Evolutionary conservation across 164 flowering plant species (phyloP), one percentile per base, ranked within the genome.

Genomic region (Berberis thunbergii): DNA sequence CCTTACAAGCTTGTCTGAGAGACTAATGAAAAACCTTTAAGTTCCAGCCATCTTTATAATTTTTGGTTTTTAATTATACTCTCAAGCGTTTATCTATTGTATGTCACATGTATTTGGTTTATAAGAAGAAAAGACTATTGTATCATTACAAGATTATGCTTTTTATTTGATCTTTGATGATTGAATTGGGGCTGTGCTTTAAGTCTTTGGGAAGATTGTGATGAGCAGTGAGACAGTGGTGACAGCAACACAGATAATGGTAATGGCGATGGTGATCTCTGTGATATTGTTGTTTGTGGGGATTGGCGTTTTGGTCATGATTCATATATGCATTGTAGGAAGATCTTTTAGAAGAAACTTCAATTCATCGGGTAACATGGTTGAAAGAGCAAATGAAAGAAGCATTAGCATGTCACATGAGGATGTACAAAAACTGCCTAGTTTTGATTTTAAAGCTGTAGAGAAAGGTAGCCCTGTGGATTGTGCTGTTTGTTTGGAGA

Each of bases 401-500:
- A 10, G 54, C 54, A 10, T 10, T 52, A 52, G n/a, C 54, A 52
- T 52, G 54, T 26, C 54, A 12, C 10, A 4, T 6, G 54, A 10
- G 10, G 54, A 52, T 52, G 4, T 52, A 1, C 13, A 11, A 52
- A 52, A 52, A 4, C 13, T 52, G 10, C 54, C 54, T 52, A 10
- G 54, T 26, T 52, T 10, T 11, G n/a, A 52, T 52, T 52, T 52
- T 52, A 10, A 52, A 2, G 54, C 54, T 1, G 54, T 10, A 10
- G 54, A 52, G n/a, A 52, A 52, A 4, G 54, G n/a, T 9, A 52
- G 54, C n/a, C 54, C 54, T 52, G 54, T 52, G n/a, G 54, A 4
- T 52, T 52, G 54, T 52, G 54, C 54, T 6, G 13, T 52, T 52
- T 52, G 54, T 11, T 52, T 52, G 54, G 54, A 52, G 54, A 52